A percentile compares a stretch with the other conserved stretches of the same genome.
These are phyloP conservation scores for Neonectria punicea DNA, from an alignment of 2,329 filamentous ascomycete genomes.

Conservation along the genomic window DNA sequence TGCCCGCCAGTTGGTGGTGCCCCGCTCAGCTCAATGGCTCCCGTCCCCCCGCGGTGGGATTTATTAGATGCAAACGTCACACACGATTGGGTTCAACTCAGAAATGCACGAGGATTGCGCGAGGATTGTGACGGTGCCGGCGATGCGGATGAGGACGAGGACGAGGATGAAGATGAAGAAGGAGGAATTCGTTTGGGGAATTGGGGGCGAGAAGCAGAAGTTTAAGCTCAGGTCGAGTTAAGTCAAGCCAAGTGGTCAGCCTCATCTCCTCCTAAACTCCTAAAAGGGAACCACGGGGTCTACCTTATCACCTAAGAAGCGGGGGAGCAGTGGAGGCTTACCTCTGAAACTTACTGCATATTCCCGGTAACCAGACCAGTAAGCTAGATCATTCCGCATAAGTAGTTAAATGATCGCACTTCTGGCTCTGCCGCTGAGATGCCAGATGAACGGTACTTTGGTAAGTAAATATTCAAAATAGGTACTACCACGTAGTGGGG, in stretches of 20 bases:
- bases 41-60: constrained; percentile 27
- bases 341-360: no score
- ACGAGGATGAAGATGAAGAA: background rate
- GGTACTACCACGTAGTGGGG: background rate
- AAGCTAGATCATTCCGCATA: no score
- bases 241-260: background rate
- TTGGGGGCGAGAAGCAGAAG: background rate
- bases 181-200: background rate
- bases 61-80: constrained; percentile 5
- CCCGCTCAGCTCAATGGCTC: constrained; percentile 28
- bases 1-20: constrained; percentile 16
- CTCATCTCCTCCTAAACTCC: background rate
- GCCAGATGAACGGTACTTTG: no score
- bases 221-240: background rate
- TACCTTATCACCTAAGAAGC: background rate
- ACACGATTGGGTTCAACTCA: background rate
- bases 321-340: background rate
- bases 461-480: no score
- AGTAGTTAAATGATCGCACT: background rate
- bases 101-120: background rate
- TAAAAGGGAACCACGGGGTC: background rate
- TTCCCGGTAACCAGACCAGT: no score
- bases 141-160: background rate
- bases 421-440: background rate
- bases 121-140: background rate